phyloP scores from a whole-genome alignment of 208 protist species.

The Phytomonas serpens region DNA sequence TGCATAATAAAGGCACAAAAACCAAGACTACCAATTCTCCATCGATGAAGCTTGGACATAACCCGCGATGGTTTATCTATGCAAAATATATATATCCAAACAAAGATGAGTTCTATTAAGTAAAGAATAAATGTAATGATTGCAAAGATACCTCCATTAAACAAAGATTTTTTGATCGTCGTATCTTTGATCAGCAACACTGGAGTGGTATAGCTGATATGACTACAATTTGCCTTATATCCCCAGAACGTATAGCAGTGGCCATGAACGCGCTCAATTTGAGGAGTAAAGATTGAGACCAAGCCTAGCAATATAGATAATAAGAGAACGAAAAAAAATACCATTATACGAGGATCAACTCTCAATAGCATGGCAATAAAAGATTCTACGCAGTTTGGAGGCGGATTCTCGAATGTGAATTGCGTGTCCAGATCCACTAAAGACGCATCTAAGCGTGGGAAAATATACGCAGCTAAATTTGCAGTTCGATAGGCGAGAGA shows the following conservation, averaged over 20 bases:
- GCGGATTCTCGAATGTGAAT: conserved; percentile 10
- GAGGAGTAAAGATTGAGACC: conserved; percentile 39
- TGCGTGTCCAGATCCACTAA: conserved; percentile 14
- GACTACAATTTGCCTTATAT: conserved; percentile 62
- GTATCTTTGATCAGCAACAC: conserved; percentile 19
- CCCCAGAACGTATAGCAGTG: conserved; percentile 74
- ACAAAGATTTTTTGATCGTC: background rate
- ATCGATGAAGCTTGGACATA: background rate
- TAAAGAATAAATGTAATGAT: background rate
- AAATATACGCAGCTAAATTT: conserved; percentile 18
- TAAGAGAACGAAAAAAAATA: conserved; percentile 27
- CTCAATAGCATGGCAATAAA: conserved; percentile 25
- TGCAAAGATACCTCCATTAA: background rate
- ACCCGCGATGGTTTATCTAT: background rate
- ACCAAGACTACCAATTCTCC: background rate
- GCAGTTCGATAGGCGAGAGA: background rate
- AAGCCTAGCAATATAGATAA: conserved; percentile 29
- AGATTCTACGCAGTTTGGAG: conserved; percentile 34
- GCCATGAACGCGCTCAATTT: conserved; percentile 27
- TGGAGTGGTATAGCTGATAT: conserved; percentile 22
- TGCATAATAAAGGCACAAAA: background rate
- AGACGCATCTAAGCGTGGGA: conserved; percentile 35
- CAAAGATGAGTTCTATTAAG: background rate
- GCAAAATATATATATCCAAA: background rate
- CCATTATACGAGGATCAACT: conserved; percentile 23